Evolutionary conservation across 1,284 basidiomycete species (phyloP).

Genomic region (Melanopsichium pennsylvanicum): DNA sequence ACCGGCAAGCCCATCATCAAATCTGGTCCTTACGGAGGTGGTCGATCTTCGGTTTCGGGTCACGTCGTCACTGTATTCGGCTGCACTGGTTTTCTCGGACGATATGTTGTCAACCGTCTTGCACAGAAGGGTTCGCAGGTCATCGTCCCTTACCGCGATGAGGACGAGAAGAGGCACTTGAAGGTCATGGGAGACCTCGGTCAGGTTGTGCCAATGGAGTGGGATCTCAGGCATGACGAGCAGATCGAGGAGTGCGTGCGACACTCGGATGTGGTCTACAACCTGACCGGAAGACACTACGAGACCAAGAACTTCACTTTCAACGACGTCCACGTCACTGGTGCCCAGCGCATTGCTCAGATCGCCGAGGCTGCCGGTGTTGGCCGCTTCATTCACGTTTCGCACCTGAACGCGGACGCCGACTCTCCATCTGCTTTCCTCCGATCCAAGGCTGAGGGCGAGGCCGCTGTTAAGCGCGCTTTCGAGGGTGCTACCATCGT

Average conservation of each 20-base stretch:
- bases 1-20: conserved; percentile 62
- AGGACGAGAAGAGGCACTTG: conserved; percentile 89
- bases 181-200: conserved; percentile 95
- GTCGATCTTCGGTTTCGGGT: conserved; percentile 62
- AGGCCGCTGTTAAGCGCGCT: conserved; percentile 82
- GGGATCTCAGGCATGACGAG: conserved; percentile 84
- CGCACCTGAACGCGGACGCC: conserved; percentile 88
- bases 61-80: conserved; percentile 97
- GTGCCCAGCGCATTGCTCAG: conserved; percentile 75
- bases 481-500: conserved; percentile 91
- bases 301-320: conserved; percentile 92
- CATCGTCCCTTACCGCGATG: conserved; percentile 92
- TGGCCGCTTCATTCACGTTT: conserved; percentile 88
- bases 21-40: conserved; percentile 62
- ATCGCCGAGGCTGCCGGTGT: conserved; percentile 81
- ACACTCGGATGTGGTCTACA: conserved; percentile 97
- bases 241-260: conserved; percentile 93
- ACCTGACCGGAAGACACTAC: conserved; percentile 86
- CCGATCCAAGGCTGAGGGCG: conserved; percentile 87
- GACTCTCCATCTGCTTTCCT: conserved; percentile 85
- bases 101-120: conserved; percentile 79
- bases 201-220: conserved; percentile 96
- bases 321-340: conserved; percentile 79
- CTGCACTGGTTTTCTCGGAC: conserved; percentile 91
- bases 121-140: conserved; percentile 91